A percentile compares a stretch with the other conserved stretches of the same genome.
Conservation (phyloP, 2,329 filamentous ascomycete species). For the Ascochyta clinopodiicola region DNA sequence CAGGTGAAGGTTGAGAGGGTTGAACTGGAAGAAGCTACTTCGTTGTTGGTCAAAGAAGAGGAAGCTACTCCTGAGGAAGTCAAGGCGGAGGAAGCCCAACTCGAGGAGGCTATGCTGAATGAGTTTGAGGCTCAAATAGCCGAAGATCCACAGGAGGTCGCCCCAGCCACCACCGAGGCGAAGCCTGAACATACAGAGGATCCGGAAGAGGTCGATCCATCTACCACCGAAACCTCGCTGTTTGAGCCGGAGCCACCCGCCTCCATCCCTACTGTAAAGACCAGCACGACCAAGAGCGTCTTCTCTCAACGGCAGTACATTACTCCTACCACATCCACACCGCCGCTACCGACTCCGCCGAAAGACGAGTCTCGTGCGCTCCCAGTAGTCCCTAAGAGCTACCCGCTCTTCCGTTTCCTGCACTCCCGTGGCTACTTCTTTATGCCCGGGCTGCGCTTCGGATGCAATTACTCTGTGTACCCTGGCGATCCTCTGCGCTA, state of each 20-base stretch:
- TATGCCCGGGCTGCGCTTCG: slow-evolving; percentile 91
- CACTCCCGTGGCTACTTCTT: slow-evolving; percentile 83
- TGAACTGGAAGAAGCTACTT: slow-evolving; percentile 2
- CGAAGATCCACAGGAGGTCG: not conserved
- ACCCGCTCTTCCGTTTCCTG: slow-evolving; percentile 80
- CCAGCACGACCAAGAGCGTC: slow-evolving; percentile 19
- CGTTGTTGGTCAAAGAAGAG: slow-evolving; percentile 7
- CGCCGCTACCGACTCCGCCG: slow-evolving; percentile 36
- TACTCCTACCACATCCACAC: slow-evolving; percentile 56
- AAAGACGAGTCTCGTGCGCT: slow-evolving; percentile 31
- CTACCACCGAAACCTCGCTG: slow-evolving; percentile 25
- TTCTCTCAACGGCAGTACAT: slow-evolving; percentile 43
- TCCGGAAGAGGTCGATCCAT: not conserved
- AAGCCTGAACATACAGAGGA: not conserved
- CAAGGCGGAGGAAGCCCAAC: not conserved
- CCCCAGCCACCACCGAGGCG: not conserved
- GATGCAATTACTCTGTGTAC: slow-evolving; percentile 92
- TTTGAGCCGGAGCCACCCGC: slow-evolving; percentile 31
- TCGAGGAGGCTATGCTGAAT: slow-evolving; percentile 10
- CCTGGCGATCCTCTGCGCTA: slow-evolving; percentile 94
- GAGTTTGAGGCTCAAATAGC: slow-evolving; percentile 1
- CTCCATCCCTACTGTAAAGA: slow-evolving; percentile 16
- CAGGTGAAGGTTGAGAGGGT: slow-evolving; percentile 3
- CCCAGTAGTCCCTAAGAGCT: slow-evolving; percentile 54
- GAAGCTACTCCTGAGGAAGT: not conserved